Percentiles rank a stretch among this genome's conserved stretches.
Evolutionary conservation across 2,329 filamentous ascomycete genomes (phyloP).

Genomic region (Pyricularia grisea): DNA sequence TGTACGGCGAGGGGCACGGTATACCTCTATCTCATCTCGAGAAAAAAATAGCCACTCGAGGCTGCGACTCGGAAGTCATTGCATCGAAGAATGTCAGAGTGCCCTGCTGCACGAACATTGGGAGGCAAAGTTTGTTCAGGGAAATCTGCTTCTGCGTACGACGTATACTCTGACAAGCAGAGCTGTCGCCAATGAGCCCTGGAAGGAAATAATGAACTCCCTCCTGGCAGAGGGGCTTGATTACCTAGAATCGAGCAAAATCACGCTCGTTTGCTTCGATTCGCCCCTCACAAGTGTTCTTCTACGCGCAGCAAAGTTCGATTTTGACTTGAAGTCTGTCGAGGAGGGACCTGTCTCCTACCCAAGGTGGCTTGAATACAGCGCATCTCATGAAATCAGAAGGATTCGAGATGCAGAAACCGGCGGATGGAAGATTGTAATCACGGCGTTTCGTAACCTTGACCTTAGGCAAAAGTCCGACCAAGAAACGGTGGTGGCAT

Average conservation of each 20-base stretch:
- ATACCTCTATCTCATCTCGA: background rate
- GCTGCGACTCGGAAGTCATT: background rate
- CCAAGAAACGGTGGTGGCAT: no score
- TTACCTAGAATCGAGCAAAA: background rate
- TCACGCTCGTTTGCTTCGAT: background rate
- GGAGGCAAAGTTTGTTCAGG: background rate
- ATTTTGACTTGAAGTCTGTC: background rate
- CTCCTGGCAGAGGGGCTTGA: background rate
- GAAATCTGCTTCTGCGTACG: background rate
- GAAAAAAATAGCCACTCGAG: background rate
- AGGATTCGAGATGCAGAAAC: background rate
- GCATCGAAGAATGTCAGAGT: background rate
- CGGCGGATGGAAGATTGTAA: background rate
- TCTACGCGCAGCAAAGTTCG: background rate
- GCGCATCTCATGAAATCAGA: background rate
- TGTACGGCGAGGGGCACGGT: background rate
- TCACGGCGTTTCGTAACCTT: background rate
- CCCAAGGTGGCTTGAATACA: background rate
- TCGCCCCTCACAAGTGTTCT: background rate
- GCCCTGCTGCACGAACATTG: background rate
- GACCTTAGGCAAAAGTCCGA: no score
- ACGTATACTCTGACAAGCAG: background rate
- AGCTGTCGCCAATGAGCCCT: background rate
- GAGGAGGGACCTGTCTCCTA: background rate
- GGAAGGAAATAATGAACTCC: background rate